These are phyloP conservation scores for Sisymbrium altissimum DNA, from an alignment of 345 rosid species.

Conservation along the genomic window DNA sequence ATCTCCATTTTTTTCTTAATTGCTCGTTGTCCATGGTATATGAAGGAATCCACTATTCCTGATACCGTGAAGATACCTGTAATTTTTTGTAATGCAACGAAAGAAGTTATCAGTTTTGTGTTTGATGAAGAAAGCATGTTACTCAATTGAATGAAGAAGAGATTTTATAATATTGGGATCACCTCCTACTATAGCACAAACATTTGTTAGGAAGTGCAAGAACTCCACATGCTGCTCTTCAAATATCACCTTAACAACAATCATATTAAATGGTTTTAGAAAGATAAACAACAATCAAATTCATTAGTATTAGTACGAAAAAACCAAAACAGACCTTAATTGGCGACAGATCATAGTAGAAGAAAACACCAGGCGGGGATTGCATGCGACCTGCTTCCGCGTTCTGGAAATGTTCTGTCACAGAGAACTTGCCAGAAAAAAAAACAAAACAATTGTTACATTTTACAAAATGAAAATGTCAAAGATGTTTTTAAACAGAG, in stretches of 20 bases:
- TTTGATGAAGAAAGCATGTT: background rate
- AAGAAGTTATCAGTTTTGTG: background rate
- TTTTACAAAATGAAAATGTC: background rate
- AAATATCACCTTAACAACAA: constrained; percentile 56
- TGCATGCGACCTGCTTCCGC: constrained; percentile 45
- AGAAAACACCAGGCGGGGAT: constrained; percentile 70
- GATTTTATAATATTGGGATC: background rate
- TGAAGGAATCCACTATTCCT: constrained; percentile 75
- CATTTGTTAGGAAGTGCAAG: constrained; percentile 78
- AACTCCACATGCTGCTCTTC: constrained; percentile 69
- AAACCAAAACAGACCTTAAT: constrained; percentile 50
- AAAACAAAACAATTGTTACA: background rate
- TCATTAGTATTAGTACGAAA: background rate
- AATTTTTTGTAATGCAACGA: background rate
- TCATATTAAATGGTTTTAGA: background rate
- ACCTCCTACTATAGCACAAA: constrained; percentile 90
- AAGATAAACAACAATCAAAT: too few species aligned
- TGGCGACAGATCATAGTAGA: constrained; percentile 89
- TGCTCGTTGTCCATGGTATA: constrained; percentile 75
- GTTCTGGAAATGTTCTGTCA: constrained; percentile 75
- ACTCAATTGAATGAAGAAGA: background rate
- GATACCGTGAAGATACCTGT: constrained; percentile 78
- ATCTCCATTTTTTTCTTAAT: constrained; percentile 83
- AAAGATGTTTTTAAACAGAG: background rate
- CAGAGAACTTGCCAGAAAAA: constrained; percentile 58